Percentiles rank a stretch among this genome's conserved stretches.
Evolutionary conservation across 768 basidiomycete species (phyloP).

Genomic region (Kwoniella dejecticola): DNA sequence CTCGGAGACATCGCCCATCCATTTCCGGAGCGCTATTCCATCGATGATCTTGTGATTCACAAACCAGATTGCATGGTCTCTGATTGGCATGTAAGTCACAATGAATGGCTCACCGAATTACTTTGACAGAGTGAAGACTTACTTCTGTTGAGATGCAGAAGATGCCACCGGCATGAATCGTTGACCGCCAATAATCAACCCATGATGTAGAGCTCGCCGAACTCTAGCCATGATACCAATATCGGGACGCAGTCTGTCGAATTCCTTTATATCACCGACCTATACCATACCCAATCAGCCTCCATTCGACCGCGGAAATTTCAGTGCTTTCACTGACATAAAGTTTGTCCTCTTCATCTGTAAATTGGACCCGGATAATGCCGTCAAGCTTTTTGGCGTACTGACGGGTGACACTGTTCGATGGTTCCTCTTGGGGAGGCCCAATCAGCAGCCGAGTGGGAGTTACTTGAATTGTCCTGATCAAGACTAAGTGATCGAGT

Average conservation of each 20-base stretch:
- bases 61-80: conserved; percentile 55
- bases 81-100: conserved; percentile 16
- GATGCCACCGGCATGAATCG: conserved; percentile 49
- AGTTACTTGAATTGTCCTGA: conserved; percentile 46
- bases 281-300: not conserved
- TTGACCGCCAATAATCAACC: conserved; percentile 45
- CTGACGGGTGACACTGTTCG: conserved; percentile 50
- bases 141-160: conserved; percentile 53
- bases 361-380: conserved; percentile 50
- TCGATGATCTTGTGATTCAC: conserved; percentile 41
- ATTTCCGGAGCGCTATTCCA: conserved; percentile 31
- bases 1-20: conserved; percentile 52
- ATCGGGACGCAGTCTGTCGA: conserved; percentile 31
- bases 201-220: conserved; percentile 45
- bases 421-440: conserved; percentile 49
- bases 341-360: conserved; percentile 52
- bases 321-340: conserved; percentile 29
- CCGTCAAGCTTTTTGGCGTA: conserved; percentile 39
- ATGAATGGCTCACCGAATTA: not conserved
- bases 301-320: not conserved
- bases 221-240: conserved; percentile 50
- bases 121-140: too few relatives aligned
- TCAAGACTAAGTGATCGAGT: conserved; percentile 37
- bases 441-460: conserved; percentile 50
- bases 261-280: conserved; percentile 28